Percentiles rank a stretch among this genome's conserved stretches.
These are phyloP conservation scores for Vigna mungo DNA, from an alignment of 306 rosid species.

Conservation along the genomic window DNA sequence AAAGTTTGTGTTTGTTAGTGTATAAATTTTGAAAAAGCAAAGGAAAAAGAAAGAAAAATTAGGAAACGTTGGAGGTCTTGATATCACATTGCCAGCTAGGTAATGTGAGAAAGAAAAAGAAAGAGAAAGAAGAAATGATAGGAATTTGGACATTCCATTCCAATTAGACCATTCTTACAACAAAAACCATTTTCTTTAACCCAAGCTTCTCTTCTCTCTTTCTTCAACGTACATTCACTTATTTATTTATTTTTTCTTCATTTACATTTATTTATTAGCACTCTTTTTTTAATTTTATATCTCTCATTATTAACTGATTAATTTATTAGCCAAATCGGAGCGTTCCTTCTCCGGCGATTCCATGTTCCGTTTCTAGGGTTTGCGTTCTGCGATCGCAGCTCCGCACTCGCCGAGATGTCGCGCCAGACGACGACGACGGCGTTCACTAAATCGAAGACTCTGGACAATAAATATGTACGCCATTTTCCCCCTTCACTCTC, in stretches of 20 bases:
- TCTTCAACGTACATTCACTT: neutral
- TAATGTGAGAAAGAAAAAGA: too few species aligned
- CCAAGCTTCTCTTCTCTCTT: neutral
- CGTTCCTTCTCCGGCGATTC: conserved; percentile 35
- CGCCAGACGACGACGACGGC: conserved; percentile 78
- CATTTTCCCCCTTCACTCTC: conserved; percentile 32
- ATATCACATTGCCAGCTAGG: conserved; percentile 42
- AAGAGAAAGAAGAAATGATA: neutral
- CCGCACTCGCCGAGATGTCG: conserved; percentile 64
- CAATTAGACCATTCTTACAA: conserved; percentile 42
- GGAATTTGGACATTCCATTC: conserved; percentile 40
- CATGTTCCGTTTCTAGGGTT: conserved; percentile 53
- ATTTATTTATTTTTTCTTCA: neutral
- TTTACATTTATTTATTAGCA: neutral
- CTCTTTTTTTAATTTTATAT: neutral
- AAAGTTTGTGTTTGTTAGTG: neutral
- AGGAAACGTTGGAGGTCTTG: neutral
- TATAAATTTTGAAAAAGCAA: neutral
- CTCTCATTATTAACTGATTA: conserved; percentile 6
- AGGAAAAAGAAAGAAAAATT: neutral
- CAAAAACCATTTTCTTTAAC: neutral
- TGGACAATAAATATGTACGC: conserved; percentile 87
- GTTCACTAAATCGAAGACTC: conserved; percentile 91
- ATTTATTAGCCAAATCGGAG: conserved; percentile 31
- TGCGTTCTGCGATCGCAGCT: conserved; percentile 28